Percentiles rank a stretch among this genome's conserved stretches.
phyloP scores from a whole-genome alignment of 495 filamentous ascomycete species.

The Letharia columbiana region DNA sequence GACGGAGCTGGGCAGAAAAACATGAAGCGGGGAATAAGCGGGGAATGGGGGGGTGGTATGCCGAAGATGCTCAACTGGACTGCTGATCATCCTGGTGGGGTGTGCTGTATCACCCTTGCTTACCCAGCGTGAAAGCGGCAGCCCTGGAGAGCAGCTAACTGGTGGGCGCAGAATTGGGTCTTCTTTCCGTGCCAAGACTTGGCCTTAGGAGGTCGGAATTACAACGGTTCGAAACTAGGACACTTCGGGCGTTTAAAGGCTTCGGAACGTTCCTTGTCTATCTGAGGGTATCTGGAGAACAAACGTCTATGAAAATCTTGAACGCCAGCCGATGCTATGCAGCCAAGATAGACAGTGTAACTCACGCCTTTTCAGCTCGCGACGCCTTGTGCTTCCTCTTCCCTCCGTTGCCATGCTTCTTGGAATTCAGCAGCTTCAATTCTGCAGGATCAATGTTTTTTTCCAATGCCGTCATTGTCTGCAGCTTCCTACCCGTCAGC shows the following conservation, averaged over 20 bases:
- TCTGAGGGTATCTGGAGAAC: background rate
- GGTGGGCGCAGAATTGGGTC: too few relatives aligned
- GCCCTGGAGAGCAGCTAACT: too few relatives aligned
- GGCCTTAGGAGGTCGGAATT: too few relatives aligned
- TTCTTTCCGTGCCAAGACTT: too few relatives aligned
- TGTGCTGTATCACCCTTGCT: too few relatives aligned
- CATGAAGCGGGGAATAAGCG: too few relatives aligned
- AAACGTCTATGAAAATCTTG: background rate
- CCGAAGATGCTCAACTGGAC: too few relatives aligned
- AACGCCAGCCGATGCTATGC: background rate
- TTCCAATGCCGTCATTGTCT: slow-evolving; percentile 75
- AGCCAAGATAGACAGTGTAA: background rate
- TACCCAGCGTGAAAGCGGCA: too few relatives aligned
- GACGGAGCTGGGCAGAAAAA: too few relatives aligned
- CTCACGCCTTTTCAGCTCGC: slow-evolving; percentile 13
- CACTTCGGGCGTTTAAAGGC: background rate
- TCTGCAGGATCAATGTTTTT: slow-evolving; percentile 78
- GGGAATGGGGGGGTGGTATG: too few relatives aligned
- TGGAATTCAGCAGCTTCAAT: slow-evolving; percentile 54
- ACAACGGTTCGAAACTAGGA: background rate
- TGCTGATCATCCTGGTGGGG: too few relatives aligned
- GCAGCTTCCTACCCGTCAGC: slow-evolving; percentile 74
- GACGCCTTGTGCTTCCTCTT: slow-evolving; percentile 34
- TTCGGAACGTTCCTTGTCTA: background rate
- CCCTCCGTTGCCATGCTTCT: slow-evolving; percentile 93